These are phyloP conservation scores for Sporothrix euskadiensis DNA, from an alignment of 2,329 filamentous ascomycete species.

Conservation along the genomic window DNA sequence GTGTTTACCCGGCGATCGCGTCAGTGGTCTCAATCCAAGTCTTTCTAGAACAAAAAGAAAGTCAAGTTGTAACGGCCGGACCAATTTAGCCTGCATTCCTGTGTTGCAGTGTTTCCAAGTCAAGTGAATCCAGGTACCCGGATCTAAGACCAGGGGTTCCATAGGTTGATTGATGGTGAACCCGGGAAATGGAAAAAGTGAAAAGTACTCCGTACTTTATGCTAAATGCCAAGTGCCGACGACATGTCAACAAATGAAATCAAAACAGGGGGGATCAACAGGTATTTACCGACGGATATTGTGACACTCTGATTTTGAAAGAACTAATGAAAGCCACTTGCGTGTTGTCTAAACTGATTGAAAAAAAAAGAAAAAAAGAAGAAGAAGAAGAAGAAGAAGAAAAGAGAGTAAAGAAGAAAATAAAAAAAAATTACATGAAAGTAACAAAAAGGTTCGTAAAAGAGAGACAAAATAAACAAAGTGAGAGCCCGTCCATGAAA, in stretches of 20 bases:
- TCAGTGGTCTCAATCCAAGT: not conserved
- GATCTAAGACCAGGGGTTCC: not conserved
- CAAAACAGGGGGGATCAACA: not conserved
- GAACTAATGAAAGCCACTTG: not conserved
- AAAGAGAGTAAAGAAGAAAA: not conserved
- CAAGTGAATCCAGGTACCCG: not conserved
- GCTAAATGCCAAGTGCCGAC: not conserved
- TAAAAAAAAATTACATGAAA: not conserved
- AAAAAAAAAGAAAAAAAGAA: not conserved
- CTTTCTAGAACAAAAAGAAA: not conserved
- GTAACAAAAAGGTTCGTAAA: not conserved
- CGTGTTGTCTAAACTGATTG: not conserved
- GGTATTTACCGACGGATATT: no score
- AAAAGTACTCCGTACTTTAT: no score
- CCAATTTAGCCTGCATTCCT: conserved; percentile 19
- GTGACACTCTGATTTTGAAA: not conserved
- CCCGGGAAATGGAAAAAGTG: not conserved
- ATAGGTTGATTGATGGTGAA: not conserved
- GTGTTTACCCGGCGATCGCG: not conserved
- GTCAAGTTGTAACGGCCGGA: not conserved
- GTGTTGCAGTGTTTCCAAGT: not conserved
- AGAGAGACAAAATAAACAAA: not conserved
- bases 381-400: not conserved
- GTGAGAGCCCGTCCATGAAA: not conserved
- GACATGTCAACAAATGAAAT: not conserved